Base-by-base conservation (phyloP, 2,329 filamentous ascomycete genomes). In the Curvularia sp. region DNA sequence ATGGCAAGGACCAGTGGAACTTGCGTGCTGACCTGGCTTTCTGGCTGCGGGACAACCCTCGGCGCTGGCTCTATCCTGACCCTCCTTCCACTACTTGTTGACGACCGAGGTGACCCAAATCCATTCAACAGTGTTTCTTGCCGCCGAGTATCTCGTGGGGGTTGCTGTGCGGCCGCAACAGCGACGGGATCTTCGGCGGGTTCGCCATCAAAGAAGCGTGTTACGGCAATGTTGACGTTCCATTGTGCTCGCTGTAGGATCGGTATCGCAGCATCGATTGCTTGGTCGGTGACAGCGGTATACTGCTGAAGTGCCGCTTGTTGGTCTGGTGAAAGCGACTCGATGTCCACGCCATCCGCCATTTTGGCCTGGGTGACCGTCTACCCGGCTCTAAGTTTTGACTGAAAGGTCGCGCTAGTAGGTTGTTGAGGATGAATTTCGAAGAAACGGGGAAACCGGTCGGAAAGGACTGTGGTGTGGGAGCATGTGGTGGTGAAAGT, bases 181-280 rank as follows among this genome's bases (percentile, higher is more conserved):
- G 90, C 89, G 18, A 94, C 81, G 12, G 87, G 89, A 75, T 78
- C 75, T 57, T 96, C 92, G 49, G 92, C 86, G 3, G 89, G 89
- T 79, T 98, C 95, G 67, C 95, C 95, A 72, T 99, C 95, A 76
- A 97, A 99, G 85, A 98, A 98, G 74, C 96, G 96, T 65, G 95
- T 88, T 64, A 99, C 94, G 57, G 95, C 94, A 70, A 98, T 97
- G 82, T 94, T 91, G 0, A 97, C 90, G 74, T 98, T 99, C 95
- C 95, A 99, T 82, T 98, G 89, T 56, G 93, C 97, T 62, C 93
- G 84, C 66, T 89, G 86, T 1, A 99, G 83, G 4, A 99, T 77
- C 1, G 91, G 87, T 49, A 97, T 83, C 1, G 95, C 93, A 57
- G 91, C 88, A 43, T 87, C 84, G 44, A 87, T 77, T 22, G 92